Evolutionary conservation across 768 basidiomycete genomes (phyloP).

Genomic region (Sporobolomyces pararoseus): DNA sequence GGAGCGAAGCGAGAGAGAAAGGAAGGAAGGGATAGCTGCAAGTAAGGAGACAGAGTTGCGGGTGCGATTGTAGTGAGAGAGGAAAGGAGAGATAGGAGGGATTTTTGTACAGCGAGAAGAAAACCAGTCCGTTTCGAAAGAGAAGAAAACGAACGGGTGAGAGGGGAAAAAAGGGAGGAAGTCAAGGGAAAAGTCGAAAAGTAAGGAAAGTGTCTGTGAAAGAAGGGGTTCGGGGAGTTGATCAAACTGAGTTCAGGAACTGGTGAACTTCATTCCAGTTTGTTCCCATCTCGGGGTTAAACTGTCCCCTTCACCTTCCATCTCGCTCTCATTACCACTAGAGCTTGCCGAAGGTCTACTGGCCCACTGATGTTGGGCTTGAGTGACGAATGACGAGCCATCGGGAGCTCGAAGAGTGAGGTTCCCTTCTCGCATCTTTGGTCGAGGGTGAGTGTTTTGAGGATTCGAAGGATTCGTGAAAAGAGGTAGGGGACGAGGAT

Average conservation of each 20-base stretch:
- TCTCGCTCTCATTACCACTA: background rate
- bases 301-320: conserved; percentile 5
- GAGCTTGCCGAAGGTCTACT: background rate
- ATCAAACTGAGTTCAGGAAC: background rate
- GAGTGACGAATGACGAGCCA: background rate
- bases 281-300: conserved; percentile 25
- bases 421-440: conserved; percentile 18
- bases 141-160: no score
- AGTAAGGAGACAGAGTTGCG: background rate
- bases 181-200: background rate
- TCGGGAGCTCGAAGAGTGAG: conserved; percentile 23
- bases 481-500: background rate
- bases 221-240: background rate
- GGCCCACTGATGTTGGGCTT: background rate
- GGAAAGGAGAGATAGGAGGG: background rate
- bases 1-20: background rate
- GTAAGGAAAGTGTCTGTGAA: conserved; percentile 1
- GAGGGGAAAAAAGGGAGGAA: no score
- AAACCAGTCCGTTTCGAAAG: no score
- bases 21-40: background rate
- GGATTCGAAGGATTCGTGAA: conserved; percentile 2
- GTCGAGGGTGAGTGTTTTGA: conserved; percentile 5
- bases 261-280: conserved; percentile 11
- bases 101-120: no score
- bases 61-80: background rate